phyloP scores from a whole-genome alignment of 192 early-diverging fungal genomes.

The Podila minutissima region DNA sequence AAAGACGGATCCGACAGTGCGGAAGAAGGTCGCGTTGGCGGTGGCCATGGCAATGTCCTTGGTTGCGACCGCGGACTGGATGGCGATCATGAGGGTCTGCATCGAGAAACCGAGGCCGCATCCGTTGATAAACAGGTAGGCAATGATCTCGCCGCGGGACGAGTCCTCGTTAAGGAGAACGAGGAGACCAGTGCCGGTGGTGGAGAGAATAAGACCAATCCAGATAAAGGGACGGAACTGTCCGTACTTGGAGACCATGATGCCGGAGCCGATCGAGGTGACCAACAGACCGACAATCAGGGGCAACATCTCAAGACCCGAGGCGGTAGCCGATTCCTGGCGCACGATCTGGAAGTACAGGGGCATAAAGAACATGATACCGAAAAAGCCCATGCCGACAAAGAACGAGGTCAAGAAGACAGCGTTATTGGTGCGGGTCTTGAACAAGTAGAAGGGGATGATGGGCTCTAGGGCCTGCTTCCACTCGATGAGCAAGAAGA shows the following conservation, averaged over 20 bases:
- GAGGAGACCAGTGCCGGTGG: conserved; percentile 68
- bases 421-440: conserved; percentile 53
- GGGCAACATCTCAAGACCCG: conserved; percentile 81
- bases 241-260: conserved; percentile 62
- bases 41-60: conserved; percentile 76
- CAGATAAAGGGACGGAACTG: conserved; percentile 71
- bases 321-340: conserved; percentile 60
- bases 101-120: conserved; percentile 79
- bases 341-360: conserved; percentile 76
- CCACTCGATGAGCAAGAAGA: conserved; percentile 72
- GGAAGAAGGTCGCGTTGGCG: conserved; percentile 70
- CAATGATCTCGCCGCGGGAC: conserved; percentile 58
- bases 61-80: conserved; percentile 70
- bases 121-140: conserved; percentile 74
- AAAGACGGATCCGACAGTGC: conserved; percentile 46
- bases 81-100: conserved; percentile 71
- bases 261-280: conserved; percentile 70
- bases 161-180: conserved; percentile 59
- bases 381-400: conserved; percentile 57
- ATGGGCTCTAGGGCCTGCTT: conserved; percentile 75
- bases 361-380: conserved; percentile 73
- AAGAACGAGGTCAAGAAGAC: conserved; percentile 55
- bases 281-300: conserved; percentile 72
- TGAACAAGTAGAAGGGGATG: conserved; percentile 71
- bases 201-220: conserved; percentile 67